Evolutionary conservation across 352 stramenopile species (phyloP), one percentile per base, ranked within the genome.

Genomic region (Phytophthora aleatoria): DNA sequence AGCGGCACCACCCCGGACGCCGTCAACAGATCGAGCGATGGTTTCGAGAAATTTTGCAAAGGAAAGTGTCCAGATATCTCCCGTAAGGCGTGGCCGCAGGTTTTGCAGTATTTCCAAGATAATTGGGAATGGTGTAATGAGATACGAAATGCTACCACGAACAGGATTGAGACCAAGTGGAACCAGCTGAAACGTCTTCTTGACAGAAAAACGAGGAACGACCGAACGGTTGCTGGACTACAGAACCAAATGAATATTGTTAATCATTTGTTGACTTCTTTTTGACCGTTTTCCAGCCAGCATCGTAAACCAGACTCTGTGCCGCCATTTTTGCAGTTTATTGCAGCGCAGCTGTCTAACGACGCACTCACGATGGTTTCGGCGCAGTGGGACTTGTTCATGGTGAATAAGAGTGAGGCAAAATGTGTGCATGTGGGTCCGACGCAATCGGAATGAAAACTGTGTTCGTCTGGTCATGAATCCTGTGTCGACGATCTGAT

Each of bases 51-150:
- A 33, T 50, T 3, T 41, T 41, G 35, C 35, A 41, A 13, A 5
- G 35, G 35, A n/a, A 8, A 11, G 3, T 41, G 35, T 8, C 35
- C 35, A 4, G 10, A 45, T 26, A 45, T 45, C 39, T 45, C 1
- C 39, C 13, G 2, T 5, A 45, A 26, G 8, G 10, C n/a, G 1
- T 45, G 39, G 3, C 39, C 39, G 4, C 4, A 26, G 5, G 24
- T 50, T 24, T 50, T 50, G 13, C 10, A 15, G 47, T 53, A 53
- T 7, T 53, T 31, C 12, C 15, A 53, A 41, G 30, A 41, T 3
- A 53, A 53, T 12, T 20, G 47, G 47, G 30, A 50, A 12, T 50
- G 26, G 26, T 50, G 10, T 24, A 50, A 26, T 36, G 44, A 38
- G 5, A 41, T 50, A 30, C 24, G 47, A 9, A 53, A 53, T 41